Percentiles rank a stretch among this genome's conserved stretches.
Evolutionary conservation across 192 early-diverging fungal genomes (phyloP).

Genomic region (Podila horticola): DNA sequence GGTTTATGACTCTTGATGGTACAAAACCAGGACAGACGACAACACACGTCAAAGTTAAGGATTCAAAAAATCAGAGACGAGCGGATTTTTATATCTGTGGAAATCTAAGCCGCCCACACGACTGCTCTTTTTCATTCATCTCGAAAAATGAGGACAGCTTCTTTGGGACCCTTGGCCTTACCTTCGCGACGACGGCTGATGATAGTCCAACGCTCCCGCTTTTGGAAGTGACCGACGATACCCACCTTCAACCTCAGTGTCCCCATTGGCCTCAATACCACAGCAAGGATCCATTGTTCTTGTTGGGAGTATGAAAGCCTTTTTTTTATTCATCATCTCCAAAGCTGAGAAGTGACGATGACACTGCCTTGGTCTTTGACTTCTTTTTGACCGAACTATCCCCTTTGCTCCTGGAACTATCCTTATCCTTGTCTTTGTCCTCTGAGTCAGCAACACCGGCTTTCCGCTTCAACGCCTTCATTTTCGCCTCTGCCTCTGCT

Average conservation of each 20-base stretch:
- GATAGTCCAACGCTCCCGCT: too few species aligned
- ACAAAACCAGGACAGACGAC: neutral
- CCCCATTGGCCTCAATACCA: too few species aligned
- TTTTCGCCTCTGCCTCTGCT: conserved; percentile 22
- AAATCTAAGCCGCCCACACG: too few species aligned
- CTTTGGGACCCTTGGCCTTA: too few species aligned
- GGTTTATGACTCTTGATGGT: neutral
- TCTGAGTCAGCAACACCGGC: neutral
- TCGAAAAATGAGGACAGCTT: too few species aligned
- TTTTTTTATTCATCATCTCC: conserved; percentile 29
- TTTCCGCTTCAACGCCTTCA: conserved; percentile 19
- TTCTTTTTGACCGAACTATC: conserved; percentile 3
- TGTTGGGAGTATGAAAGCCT: neutral
- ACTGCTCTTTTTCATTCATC: too few species aligned
- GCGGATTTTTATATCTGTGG: too few species aligned
- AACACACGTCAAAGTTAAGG: conserved; percentile 7
- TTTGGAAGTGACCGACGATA: too few species aligned
- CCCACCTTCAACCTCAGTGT: too few species aligned
- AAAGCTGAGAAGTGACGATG: conserved; percentile 31
- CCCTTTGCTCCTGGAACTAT: neutral
- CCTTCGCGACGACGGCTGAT: too few species aligned
- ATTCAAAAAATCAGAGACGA: neutral
- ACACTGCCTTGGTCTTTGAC: conserved; percentile 15
- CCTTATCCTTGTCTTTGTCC: neutral
- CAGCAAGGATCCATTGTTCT: too few species aligned